Evolutionary conservation across 148 eudicot species (phyloP), one percentile per base, ranked within the genome.

Genomic region (Vaccinium corymbosum): DNA sequence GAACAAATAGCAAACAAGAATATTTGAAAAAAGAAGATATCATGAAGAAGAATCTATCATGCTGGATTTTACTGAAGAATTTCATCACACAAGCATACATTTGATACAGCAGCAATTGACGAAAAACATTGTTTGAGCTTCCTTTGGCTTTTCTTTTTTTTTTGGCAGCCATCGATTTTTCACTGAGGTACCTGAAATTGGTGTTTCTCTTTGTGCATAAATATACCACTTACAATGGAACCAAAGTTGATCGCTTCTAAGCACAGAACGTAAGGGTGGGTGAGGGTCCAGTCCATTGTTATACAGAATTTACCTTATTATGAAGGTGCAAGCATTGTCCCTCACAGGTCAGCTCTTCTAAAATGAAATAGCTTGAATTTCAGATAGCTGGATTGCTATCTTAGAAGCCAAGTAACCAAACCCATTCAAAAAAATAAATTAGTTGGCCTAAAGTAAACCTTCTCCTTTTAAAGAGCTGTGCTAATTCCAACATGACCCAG

Each of bases 61-160:
- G 55, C 59, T 50, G 15, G 38, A 52, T 15, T 77, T 51, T 77
- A 6, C 35, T 7, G 1, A 35, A 77, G 61, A 77, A 22, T 13
- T 51, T 27, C 38, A 66, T 66, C 73, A 68, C 73, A 25, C 73
- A 77, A 51, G 61, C 80, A 77, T 25, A 51, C 61, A 22, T 77
- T 51, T 49, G 27, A 42, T 4, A 42, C 50, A 9, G 29, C 78
- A 75, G 51, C 16, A 8, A 27, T 25, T 1, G 6, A 66, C 8
- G 16, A 42, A 42, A 42, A 42, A 42, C 46, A 42, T 68, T 68
- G 38, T 68, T 35, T 72, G 12, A 32, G 4, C 46, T 71, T 70
- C 74, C 42, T 29, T 71, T 29, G 17, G 16, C 75, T 71, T 27
- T 71, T 7, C 17, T 12, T 12, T 5, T 66, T 66, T 25, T 64